Conservation (phyloP, 768 basidiomycete species). For the Serendipita sp. region DNA sequence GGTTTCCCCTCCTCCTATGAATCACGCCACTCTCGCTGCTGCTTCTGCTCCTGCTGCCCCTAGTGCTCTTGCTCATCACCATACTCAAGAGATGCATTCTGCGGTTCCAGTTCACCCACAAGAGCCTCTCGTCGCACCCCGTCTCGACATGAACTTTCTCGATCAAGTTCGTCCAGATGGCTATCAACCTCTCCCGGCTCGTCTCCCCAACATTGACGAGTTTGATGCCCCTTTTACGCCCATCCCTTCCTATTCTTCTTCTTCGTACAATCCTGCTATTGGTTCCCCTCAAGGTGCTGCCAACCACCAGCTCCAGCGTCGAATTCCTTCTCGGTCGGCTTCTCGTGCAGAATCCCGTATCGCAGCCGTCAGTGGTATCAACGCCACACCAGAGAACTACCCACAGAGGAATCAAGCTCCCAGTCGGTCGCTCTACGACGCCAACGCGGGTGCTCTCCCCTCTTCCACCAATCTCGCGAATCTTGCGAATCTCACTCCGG, state of each 20-base stretch:
- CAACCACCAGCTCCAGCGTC: background rate
- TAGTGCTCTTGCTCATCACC: background rate
- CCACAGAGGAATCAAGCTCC: background rate
- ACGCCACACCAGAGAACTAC: background rate
- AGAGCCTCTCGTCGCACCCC: background rate
- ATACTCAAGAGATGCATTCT: background rate
- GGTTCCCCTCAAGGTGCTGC: too few species aligned
- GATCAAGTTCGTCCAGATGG: background rate
- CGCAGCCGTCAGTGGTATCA: background rate
- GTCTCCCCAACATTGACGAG: background rate
- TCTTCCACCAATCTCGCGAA: background rate
- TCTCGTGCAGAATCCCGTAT: background rate
- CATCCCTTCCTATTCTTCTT: background rate
- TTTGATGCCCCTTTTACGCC: background rate
- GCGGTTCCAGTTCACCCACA: background rate
- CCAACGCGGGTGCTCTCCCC: background rate
- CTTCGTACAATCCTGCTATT: background rate
- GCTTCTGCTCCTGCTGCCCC: background rate
- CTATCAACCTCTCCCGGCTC: background rate
- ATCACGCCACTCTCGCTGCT: too few species aligned
- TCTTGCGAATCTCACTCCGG: background rate
- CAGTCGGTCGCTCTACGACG: background rate
- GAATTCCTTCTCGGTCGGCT: background rate
- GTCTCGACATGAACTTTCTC: background rate
- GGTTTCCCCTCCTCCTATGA: too few species aligned